phyloP scores from a whole-genome alignment of 176 grass and related monocot species.

The Miscanthus lutarioriparius region DNA sequence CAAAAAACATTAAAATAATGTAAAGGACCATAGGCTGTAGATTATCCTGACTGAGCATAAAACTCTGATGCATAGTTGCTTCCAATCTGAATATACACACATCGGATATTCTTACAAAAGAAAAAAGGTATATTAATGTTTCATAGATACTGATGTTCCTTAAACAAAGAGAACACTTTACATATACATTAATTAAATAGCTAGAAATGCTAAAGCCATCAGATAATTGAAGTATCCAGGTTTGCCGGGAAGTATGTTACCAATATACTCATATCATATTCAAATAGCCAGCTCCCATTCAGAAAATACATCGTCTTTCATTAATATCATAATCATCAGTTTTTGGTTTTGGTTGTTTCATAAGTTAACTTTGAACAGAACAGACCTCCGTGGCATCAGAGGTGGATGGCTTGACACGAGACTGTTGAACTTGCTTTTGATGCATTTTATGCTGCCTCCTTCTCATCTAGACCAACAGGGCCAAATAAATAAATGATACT shows the following conservation, averaged over 20 bases:
- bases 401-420: conserved; percentile 36
- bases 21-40: background rate
- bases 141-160: background rate
- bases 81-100: background rate
- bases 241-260: background rate
- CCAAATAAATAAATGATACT: background rate
- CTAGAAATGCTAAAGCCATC: background rate
- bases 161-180: background rate
- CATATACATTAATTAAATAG: background rate
- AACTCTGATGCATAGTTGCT: background rate
- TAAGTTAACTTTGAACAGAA: conserved; percentile 15
- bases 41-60: conserved; percentile 6
- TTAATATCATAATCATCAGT: background rate
- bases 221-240: conserved; percentile 10
- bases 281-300: background rate
- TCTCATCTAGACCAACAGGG: conserved; percentile 49
- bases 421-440: conserved; percentile 40
- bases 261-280: conserved; percentile 8
- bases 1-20: background rate
- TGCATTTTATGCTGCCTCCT: conserved; percentile 39
- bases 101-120: background rate
- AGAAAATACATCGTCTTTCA: background rate
- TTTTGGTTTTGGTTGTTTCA: background rate
- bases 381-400: conserved; percentile 45
- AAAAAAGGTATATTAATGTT: background rate